Percentiles rank a stretch among this genome's conserved stretches.
Evolutionary conservation across 164 flowering plant genomes (phyloP).

Genomic region (Tetracentron sinense): DNA sequence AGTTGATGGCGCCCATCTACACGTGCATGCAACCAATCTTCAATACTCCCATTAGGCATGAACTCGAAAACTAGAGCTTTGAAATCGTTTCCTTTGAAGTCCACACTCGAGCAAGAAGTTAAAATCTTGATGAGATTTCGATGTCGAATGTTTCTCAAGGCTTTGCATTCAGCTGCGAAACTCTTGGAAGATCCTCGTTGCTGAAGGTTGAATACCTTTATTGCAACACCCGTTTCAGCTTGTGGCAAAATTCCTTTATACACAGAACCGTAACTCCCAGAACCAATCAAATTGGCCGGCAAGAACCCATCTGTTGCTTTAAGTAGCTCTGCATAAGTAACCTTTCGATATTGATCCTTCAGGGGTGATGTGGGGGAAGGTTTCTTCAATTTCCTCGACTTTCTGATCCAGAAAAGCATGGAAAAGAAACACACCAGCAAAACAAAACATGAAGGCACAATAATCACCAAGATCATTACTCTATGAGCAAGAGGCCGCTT

Average conservation of each 20-base stretch:
- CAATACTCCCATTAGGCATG: constrained; percentile 23
- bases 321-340: constrained; percentile 4
- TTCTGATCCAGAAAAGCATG: background rate
- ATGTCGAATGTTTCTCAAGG: constrained; percentile 5
- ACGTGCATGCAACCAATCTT: constrained; percentile 16
- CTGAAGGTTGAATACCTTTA: constrained; percentile 3
- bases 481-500: background rate
- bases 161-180: constrained; percentile 6
- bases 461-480: background rate
- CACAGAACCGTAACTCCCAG: background rate
- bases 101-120: background rate
- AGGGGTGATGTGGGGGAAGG: background rate
- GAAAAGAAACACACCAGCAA: no score
- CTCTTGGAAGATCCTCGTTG: background rate
- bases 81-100: constrained; percentile 13
- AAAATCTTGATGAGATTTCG: background rate
- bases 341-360: background rate
- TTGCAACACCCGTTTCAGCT: background rate
- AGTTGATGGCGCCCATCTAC: background rate
- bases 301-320: constrained; percentile 7
- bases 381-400: background rate
- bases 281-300: background rate
- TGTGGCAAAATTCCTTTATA: background rate
- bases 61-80: constrained; percentile 21
- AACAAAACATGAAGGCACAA: background rate